Percentiles rank a stretch among this genome's conserved stretches.
These are phyloP conservation scores for Aspergillus bertholletiae DNA, from an alignment of 495 filamentous ascomycete species.

Conservation along the genomic window DNA sequence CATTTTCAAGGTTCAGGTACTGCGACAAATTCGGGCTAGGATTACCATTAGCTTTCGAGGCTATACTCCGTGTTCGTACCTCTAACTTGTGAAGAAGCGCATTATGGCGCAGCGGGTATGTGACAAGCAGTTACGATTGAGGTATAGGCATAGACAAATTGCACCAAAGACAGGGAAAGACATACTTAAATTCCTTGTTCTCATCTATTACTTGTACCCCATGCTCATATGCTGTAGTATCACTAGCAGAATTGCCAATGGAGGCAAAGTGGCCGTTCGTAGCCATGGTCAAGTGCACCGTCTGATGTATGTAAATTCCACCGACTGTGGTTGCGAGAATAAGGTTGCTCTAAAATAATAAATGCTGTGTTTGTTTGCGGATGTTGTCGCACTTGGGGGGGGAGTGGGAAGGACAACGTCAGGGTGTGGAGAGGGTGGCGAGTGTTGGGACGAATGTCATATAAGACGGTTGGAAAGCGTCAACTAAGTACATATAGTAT, in stretches of 20 bases:
- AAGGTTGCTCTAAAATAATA: not conserved
- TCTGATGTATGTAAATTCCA: constrained; percentile 23
- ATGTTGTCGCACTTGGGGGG: constrained; percentile 2
- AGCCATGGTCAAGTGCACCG: constrained; percentile 58
- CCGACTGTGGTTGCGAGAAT: not conserved
- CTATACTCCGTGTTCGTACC: not conserved
- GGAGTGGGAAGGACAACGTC: constrained; percentile 10
- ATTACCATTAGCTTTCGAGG: constrained; percentile 18
- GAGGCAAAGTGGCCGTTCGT: constrained; percentile 89
- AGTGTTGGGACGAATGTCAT: constrained; percentile 8
- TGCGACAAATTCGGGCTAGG: constrained; percentile 65
- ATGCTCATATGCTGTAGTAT: constrained; percentile 72
- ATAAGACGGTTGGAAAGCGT: not conserved
- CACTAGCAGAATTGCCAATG: constrained; percentile 61
- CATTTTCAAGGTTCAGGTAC: constrained; percentile 74
- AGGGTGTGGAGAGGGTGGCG: constrained; percentile 20
- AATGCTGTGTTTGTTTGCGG: not conserved
- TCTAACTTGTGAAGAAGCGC: not conserved
- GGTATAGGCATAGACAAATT: not conserved
- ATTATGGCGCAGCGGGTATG: not conserved
- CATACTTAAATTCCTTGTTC: constrained; percentile 93
- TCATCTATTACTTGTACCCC: constrained; percentile 96
- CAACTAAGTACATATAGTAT: constrained; percentile 1
- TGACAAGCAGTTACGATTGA: not conserved
- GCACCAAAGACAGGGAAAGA: constrained; percentile 8